Evolutionary conservation across 768 basidiomycete species (phyloP).

Genomic region (Agrocybe praecox): DNA sequence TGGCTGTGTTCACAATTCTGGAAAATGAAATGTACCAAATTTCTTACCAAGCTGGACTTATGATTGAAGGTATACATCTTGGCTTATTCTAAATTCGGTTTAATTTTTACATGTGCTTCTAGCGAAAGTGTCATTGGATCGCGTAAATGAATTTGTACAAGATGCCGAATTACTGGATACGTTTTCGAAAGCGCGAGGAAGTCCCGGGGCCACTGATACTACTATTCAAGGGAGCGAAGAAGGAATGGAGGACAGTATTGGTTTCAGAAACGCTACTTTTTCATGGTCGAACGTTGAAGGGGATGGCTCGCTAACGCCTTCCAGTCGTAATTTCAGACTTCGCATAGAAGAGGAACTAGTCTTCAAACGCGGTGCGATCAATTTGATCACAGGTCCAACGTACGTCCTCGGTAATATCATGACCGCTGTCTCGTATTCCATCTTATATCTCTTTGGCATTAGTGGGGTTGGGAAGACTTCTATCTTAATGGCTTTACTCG

Average conservation of each 20-base stretch:
- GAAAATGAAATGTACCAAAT: neutral
- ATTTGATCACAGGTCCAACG: constrained; percentile 60
- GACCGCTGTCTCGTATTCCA: constrained; percentile 33
- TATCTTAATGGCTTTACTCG: constrained; percentile 61
- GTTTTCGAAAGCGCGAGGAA: constrained; percentile 15
- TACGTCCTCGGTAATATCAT: neutral
- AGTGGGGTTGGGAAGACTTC: constrained; percentile 61
- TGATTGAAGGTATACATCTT: constrained; percentile 5
- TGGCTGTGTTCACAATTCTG: constrained; percentile 42
- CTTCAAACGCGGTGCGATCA: constrained; percentile 53
- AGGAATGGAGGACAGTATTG: constrained; percentile 13
- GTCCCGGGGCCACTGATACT: neutral
- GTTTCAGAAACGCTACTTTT: constrained; percentile 54
- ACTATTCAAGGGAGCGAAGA: constrained; percentile 7
- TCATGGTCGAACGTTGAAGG: constrained; percentile 46
- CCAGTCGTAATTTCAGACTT: constrained; percentile 49
- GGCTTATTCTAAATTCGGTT: constrained; percentile 35
- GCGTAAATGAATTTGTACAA: constrained; percentile 43
- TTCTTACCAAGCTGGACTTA: neutral
- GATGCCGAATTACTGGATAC: constrained; percentile 52
- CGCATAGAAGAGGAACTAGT: constrained; percentile 50
- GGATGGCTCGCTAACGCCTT: constrained; percentile 32
- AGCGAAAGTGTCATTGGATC: constrained; percentile 67
- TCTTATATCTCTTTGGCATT: too few species aligned
- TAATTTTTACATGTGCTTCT: constrained; percentile 11